Evolutionary conservation across 75 land plant genomes (phyloP), one percentile per base, ranked within the genome.

Genomic region (Picea glauca): DNA sequence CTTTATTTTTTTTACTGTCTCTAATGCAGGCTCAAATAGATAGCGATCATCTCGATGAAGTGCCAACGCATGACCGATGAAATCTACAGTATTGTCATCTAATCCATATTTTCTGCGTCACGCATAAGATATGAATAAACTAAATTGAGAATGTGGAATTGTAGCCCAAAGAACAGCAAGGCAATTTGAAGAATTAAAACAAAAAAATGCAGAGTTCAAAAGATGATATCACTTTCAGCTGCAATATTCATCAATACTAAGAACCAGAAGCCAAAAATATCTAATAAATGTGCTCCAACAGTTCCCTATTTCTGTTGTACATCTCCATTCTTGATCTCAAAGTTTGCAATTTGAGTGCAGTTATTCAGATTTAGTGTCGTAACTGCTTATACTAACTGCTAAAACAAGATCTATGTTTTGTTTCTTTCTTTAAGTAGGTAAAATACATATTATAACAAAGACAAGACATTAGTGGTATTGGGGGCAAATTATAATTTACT

Each of bases 51-150:
- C 92, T 32, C 90, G 86, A 61, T 96, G 92, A 79, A 96, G 87
- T 20, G 99, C 98, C 84, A 96, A 78, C 30, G 99, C 91, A 89
- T 96, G 99, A 33, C 98, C 99, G 80, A 96, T 92, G 58, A 96
- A 94, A 78, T 96, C 99, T 46, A 92, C 81, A 60, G 99, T 96
- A 68, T 92, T 90, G 21, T 87, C 99, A 78, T 94, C 98, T 32
- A 96, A 80, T 30, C 99, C 99, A 87, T 85, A 96, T 75, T 91
- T 92, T 38, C 99, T 96, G 83, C 20, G 7, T 40, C 50, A 43
- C 11, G 3, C 12, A 70, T 46, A 70, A 70, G 26, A 70, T 63
- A 43, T 35, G 35, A 66, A 66, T 66, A 35, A 33, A 7, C 17
- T 3, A 17, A 33, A 17, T 35, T 66, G 14, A 32, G 31, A 65